These are phyloP conservation scores for Tagetes patula DNA, from an alignment of 129 eudicot species.

Conservation along the genomic window DNA sequence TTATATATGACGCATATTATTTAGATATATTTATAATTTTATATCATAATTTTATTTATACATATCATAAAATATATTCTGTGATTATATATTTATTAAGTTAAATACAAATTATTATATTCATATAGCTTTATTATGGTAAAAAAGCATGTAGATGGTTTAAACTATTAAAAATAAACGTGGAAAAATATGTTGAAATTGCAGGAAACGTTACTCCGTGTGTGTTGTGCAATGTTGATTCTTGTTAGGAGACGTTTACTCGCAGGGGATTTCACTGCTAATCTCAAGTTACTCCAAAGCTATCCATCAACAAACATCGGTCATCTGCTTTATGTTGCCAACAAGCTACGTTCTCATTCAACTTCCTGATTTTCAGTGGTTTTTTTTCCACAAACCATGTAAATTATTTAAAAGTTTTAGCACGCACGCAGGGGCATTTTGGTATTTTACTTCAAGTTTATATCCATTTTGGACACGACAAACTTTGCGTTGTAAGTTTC, in stretches of 20 bases:
- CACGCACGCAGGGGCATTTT: constrained; percentile 13
- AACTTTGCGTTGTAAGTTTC: constrained; percentile 16
- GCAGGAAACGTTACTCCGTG: constrained; percentile 90
- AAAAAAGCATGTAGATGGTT: neutral
- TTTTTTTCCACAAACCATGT: constrained; percentile 31
- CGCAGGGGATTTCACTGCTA: constrained; percentile 98
- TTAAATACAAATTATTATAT: neutral
- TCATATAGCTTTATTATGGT: neutral
- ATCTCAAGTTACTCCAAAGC: constrained; percentile 87
- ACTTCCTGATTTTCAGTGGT: constrained; percentile 24
- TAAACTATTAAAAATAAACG: neutral
- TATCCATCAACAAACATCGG: constrained; percentile 89
- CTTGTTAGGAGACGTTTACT: constrained; percentile 84
- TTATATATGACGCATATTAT: no score
- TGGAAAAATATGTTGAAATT: constrained; percentile 18
- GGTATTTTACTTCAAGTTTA: constrained; percentile 9
- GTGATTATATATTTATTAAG: neutral
- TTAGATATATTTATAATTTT: no score
- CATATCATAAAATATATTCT: neutral
- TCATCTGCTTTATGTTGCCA: constrained; percentile 91
- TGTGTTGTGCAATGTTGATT: constrained; percentile 95
- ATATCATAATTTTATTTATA: neutral
- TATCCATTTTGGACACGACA: neutral
- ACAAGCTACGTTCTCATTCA: constrained; percentile 60
- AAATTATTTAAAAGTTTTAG: constrained; percentile 29